These are phyloP conservation scores for Phytophthora parvispora DNA, from an alignment of 352 stramenopile species.

Conservation along the genomic window DNA sequence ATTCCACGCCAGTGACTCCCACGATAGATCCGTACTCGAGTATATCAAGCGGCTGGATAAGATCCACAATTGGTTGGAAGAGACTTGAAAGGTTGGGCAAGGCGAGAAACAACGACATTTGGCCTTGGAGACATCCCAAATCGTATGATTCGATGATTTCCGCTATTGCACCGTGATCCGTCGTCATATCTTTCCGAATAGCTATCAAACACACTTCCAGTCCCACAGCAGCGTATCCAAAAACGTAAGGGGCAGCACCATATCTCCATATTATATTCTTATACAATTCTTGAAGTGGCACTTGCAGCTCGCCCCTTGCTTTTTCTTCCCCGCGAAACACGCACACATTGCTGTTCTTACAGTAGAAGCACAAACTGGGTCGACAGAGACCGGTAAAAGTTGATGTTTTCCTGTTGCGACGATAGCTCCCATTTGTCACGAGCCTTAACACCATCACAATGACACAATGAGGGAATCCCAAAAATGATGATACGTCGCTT, in stretches of 20 bases:
- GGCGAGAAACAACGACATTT: constrained; percentile 20
- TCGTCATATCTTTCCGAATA: constrained; percentile 17
- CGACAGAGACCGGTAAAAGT: constrained; percentile 5
- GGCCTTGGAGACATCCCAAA: constrained; percentile 20
- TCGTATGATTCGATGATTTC: constrained; percentile 20
- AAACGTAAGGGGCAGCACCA: constrained; percentile 30
- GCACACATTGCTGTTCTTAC: constrained; percentile 10
- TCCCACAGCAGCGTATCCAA: constrained; percentile 40
- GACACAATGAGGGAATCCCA: constrained; percentile 26
- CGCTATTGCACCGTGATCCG: constrained; percentile 21
- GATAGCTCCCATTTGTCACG: constrained; percentile 12
- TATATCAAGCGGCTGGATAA: constrained; percentile 8
- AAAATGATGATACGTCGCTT: constrained; percentile 20
- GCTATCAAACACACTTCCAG: constrained; percentile 20
- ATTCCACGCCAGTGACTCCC: constrained; percentile 13
- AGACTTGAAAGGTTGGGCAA: no score
- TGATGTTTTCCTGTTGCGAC: constrained; percentile 18
- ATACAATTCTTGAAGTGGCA: neutral
- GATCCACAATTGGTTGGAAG: constrained; percentile 10
- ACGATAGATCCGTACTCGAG: constrained; percentile 8
- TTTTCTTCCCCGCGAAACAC: constrained; percentile 28
- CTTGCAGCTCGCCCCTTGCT: constrained; percentile 8
- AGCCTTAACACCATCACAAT: neutral
- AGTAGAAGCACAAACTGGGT: constrained; percentile 28
- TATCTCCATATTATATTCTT: constrained; percentile 20